These are phyloP conservation scores for Boletus reticulatus DNA, from an alignment of 768 basidiomycete species.

Conservation along the genomic window DNA sequence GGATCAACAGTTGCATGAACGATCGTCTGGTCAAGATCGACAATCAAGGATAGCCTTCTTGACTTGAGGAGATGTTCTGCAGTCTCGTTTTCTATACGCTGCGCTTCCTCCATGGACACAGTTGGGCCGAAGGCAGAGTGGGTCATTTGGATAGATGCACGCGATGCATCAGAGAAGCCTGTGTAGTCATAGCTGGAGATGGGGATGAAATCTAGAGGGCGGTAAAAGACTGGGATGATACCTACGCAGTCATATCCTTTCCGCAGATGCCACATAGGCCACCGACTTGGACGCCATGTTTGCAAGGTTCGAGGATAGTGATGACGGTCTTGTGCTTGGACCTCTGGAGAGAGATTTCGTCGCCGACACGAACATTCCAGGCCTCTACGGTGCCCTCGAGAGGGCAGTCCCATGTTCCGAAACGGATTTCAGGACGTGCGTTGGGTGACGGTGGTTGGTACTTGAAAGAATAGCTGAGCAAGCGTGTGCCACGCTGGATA, in stretches of 20 bases:
- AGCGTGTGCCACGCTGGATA: constrained; percentile 69
- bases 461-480: constrained; percentile 83
- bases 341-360: constrained; percentile 56
- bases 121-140: constrained; percentile 90
- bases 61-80: constrained; percentile 72
- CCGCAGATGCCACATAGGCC: constrained; percentile 94
- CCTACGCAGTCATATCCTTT: constrained; percentile 90
- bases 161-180: constrained; percentile 80
- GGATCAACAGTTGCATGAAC: constrained; percentile 99
- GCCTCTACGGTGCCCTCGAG: constrained; percentile 73
- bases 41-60: constrained; percentile 88
- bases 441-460: constrained; percentile 47
- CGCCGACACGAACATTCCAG: constrained; percentile 70
- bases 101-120: constrained; percentile 90
- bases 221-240: constrained; percentile 5
- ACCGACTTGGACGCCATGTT: constrained; percentile 89
- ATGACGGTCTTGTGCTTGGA: constrained; percentile 63
- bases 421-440: constrained; percentile 60
- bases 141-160: constrained; percentile 91
- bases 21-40: constrained; percentile 98
- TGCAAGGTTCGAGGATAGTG: constrained; percentile 85
- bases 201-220: constrained; percentile 10
- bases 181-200: constrained; percentile 72
- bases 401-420: constrained; percentile 89
- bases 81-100: constrained; percentile 81